These are phyloP conservation scores for Beauveria rudraprayagi DNA, from an alignment of 2,329 filamentous ascomycete species.

Conservation along the genomic window DNA sequence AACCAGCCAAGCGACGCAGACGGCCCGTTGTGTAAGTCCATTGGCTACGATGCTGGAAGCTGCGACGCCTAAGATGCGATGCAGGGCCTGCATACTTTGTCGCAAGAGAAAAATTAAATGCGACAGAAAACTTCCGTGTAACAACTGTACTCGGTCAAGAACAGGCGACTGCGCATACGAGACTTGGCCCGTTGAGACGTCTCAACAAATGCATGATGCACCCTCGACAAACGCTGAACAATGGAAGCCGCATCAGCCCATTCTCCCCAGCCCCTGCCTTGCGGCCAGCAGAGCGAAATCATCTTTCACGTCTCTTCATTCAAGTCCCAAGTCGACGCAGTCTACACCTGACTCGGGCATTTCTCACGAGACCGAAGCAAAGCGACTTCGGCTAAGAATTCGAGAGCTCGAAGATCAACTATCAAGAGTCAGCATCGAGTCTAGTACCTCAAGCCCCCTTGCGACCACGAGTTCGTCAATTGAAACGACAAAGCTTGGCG, in stretches of 20 bases:
- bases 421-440: conserved; percentile 15
- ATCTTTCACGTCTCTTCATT: not conserved
- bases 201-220: not conserved
- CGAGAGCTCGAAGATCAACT: conserved; percentile 37
- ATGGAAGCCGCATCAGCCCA: not conserved
- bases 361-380: conserved; percentile 13
- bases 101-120: conserved; percentile 37
- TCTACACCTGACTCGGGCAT: conserved; percentile 8
- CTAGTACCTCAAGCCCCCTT: not conserved
- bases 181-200: conserved; percentile 12
- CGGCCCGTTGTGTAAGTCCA: conserved; percentile 11
- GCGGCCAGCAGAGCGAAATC: not conserved
- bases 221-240: not conserved
- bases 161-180: conserved; percentile 27
- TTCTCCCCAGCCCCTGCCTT: not conserved
- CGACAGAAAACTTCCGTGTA: conserved; percentile 32
- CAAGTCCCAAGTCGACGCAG: not conserved
- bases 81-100: conserved; percentile 33
- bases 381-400: conserved; percentile 23
- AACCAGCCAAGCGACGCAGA: conserved; percentile 5
- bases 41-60: not conserved
- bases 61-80: not conserved
- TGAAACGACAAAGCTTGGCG: conserved; percentile 31
- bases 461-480: conserved; percentile 20
- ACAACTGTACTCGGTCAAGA: conserved; percentile 32